Evolutionary conservation across 2,329 filamentous ascomycete genomes (phyloP).

Genomic region (Dothistroma septosporum): DNA sequence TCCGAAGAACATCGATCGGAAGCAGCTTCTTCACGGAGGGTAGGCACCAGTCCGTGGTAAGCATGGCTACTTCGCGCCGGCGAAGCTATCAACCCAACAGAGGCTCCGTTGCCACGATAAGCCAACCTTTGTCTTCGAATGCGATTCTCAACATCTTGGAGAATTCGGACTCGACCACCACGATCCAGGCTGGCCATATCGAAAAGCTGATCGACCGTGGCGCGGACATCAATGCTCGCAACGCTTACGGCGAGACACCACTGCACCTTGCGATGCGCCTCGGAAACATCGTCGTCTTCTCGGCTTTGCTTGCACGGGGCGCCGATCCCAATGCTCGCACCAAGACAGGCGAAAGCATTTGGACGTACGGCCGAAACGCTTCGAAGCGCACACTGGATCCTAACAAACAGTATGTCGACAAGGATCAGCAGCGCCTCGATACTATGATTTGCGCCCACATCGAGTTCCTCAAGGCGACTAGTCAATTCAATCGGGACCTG

Average conservation of each 20-base stretch:
- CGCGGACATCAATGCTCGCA: constrained; percentile 2
- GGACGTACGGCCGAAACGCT: constrained; percentile 5
- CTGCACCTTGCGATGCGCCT: constrained; percentile 8
- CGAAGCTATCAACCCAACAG: neutral
- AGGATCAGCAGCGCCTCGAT: neutral
- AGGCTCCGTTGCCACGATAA: neutral
- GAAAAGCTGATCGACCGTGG: constrained; percentile 6
- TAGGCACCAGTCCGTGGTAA: neutral
- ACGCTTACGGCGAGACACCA: constrained; percentile 5
- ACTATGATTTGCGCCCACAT: constrained; percentile 8
- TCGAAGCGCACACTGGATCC: constrained; percentile 2
- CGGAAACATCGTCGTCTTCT: constrained; percentile 6
- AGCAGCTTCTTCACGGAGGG: constrained; percentile 4
- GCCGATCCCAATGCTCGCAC: constrained; percentile 5
- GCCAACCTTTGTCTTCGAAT: neutral
- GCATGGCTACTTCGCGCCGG: neutral
- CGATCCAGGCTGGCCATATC: constrained; percentile 3
- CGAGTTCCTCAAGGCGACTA: constrained; percentile 8
- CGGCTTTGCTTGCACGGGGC: constrained; percentile 1
- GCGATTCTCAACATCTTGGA: neutral
- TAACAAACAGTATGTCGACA: constrained; percentile 1
- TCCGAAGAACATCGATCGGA: constrained; percentile 1
- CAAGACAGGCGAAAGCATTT: constrained; percentile 5
- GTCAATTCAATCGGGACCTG: constrained; percentile 6
- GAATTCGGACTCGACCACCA: neutral